These are phyloP conservation scores for Exophiala lecanii-corni DNA, from an alignment of 2,329 filamentous ascomycete species.

Conservation along the genomic window DNA sequence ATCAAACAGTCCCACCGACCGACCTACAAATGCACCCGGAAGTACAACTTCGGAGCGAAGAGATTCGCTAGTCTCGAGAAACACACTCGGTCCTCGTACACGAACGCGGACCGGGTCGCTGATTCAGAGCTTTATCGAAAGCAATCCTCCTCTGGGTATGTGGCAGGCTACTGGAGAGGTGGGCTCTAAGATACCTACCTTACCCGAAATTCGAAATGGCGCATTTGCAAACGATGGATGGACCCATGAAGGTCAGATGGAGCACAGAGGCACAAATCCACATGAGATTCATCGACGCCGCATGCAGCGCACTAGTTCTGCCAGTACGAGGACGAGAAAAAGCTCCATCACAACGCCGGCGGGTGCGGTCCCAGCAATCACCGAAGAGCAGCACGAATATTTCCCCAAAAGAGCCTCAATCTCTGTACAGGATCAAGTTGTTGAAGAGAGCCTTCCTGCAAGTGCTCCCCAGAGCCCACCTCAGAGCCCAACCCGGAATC, in stretches of 20 bases:
- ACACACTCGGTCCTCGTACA: slow-evolving; percentile 1
- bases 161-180: slow-evolving; percentile 33
- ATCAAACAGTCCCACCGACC: background rate
- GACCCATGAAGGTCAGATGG: slow-evolving; percentile 31
- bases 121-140: slow-evolving; percentile 28
- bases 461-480: slow-evolving; percentile 3
- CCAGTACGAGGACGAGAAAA: slow-evolving; percentile 22
- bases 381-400: slow-evolving; percentile 22
- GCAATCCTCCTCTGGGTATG: slow-evolving; percentile 31
- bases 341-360: slow-evolving; percentile 14
- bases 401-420: slow-evolving; percentile 17
- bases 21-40: background rate
- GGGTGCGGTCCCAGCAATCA: slow-evolving; percentile 10
- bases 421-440: slow-evolving; percentile 6
- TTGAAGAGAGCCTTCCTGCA: slow-evolving; percentile 9
- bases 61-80: slow-evolving; percentile 5
- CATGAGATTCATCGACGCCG: slow-evolving; percentile 29
- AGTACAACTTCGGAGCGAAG: background rate
- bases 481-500: too few species aligned
- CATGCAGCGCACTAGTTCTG: slow-evolving; percentile 27
- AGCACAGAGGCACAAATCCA: slow-evolving; percentile 29
- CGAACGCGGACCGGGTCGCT: slow-evolving; percentile 22
- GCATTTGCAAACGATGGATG: slow-evolving; percentile 30
- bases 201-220: slow-evolving; percentile 31
- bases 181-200: slow-evolving; percentile 30